A percentile compares a stretch with the other conserved stretches of the same genome.
These are phyloP conservation scores for Curvularia lunata DNA, from an alignment of 2,329 filamentous ascomycete genomes.

Conservation along the genomic window DNA sequence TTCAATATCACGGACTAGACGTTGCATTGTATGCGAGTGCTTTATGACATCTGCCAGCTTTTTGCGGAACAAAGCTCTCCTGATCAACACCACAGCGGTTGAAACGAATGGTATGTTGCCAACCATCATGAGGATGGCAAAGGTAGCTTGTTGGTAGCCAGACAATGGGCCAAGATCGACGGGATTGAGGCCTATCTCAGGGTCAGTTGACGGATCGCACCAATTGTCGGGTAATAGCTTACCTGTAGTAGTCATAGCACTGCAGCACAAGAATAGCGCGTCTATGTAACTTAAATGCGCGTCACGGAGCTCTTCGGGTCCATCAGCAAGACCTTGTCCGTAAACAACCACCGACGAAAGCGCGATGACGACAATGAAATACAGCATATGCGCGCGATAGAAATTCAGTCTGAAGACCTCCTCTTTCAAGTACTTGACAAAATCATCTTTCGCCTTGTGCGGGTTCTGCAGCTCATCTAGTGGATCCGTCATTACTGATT, in stretches of 20 bases:
- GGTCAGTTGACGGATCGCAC: not conserved
- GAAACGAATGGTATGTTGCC: conserved; percentile 43
- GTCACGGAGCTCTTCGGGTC: conserved; percentile 24
- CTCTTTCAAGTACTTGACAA: conserved; percentile 26
- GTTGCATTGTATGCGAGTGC: conserved; percentile 33
- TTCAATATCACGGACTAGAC: conserved; percentile 35
- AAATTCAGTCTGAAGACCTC: conserved; percentile 30
- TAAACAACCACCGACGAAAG: conserved; percentile 39
- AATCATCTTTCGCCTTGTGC: conserved; percentile 25
- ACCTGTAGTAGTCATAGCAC: conserved; percentile 44
- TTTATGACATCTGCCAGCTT: conserved; percentile 39
- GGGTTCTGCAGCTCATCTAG: conserved; percentile 26
- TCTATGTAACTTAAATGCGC: conserved; percentile 35
- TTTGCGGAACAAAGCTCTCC: conserved; percentile 34
- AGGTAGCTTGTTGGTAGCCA: conserved; percentile 37
- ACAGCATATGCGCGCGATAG: conserved; percentile 40
- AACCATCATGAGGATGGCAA: conserved; percentile 36
- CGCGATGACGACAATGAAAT: conserved; percentile 36
- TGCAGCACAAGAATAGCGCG: conserved; percentile 37
- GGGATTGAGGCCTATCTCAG: conserved; percentile 30
- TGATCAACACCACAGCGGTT: conserved; percentile 37
- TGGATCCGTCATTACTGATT: conserved; percentile 23
- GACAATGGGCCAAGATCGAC: conserved; percentile 36
- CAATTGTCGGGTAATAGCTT: not conserved
- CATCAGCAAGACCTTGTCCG: conserved; percentile 34